phyloP scores from a whole-genome alignment of 2,329 filamentous ascomycete species.

The Pestalotiopsis sp. region DNA sequence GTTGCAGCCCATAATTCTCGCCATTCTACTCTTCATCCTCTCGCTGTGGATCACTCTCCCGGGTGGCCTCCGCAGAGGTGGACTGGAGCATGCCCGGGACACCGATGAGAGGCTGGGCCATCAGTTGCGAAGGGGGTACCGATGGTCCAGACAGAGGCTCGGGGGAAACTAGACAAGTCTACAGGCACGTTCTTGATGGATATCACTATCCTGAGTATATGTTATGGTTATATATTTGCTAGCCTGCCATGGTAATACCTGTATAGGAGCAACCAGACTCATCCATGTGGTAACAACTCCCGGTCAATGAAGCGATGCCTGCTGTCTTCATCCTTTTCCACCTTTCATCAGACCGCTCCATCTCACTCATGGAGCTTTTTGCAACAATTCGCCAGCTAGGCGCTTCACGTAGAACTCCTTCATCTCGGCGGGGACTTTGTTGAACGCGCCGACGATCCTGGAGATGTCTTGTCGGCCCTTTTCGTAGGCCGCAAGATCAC shows the following conservation, averaged over 20 bases:
- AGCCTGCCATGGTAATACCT: too few relatives aligned
- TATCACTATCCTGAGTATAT: too few relatives aligned
- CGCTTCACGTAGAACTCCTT: constrained; percentile 76
- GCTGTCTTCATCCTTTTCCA: neutral
- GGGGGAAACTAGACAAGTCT: constrained; percentile 28
- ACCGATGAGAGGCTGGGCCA: constrained; percentile 38
- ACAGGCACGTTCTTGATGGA: neutral
- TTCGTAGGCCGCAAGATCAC: constrained; percentile 83
- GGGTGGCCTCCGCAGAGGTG: constrained; percentile 39
- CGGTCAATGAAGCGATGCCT: too few relatives aligned
- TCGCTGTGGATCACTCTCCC: constrained; percentile 49
- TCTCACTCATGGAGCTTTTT: constrained; percentile 27
- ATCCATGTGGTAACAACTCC: too few relatives aligned
- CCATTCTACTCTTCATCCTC: constrained; percentile 47
- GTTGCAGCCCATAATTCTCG: constrained; percentile 58
- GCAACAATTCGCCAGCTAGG: constrained; percentile 67
- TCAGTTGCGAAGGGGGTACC: constrained; percentile 10
- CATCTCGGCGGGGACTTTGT: constrained; percentile 65
- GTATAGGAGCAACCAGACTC: too few relatives aligned
- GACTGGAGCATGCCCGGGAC: constrained; percentile 42
- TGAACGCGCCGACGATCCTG: constrained; percentile 67
- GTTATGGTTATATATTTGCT: too few relatives aligned
- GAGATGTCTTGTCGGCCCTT: constrained; percentile 74
- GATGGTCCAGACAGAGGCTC: constrained; percentile 6
- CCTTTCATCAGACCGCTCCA: neutral